Conservation (phyloP, 2,329 filamentous ascomycete species). For the Phialophora verrucosa region DNA sequence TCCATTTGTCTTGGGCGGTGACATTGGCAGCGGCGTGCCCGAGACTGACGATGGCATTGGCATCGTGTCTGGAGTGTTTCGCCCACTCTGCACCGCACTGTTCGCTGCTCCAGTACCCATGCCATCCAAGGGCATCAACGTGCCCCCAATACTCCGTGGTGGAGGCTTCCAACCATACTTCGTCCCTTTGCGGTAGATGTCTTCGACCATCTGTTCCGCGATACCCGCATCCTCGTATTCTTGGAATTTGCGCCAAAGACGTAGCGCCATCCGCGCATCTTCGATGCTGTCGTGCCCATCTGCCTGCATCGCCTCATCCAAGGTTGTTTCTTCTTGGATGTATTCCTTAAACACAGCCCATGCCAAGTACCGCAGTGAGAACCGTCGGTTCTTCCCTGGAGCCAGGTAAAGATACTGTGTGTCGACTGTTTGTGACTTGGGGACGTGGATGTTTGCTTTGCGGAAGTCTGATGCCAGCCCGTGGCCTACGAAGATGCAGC, state of each 20-base stretch:
- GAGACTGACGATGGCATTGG: conserved; percentile 1
- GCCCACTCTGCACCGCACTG: conserved; percentile 38
- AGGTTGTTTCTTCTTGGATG: conserved; percentile 82
- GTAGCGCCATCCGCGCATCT: conserved; percentile 87
- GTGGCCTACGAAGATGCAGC: conserved; percentile 92
- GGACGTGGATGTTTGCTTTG: conserved; percentile 96
- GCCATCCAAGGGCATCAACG: conserved; percentile 40
- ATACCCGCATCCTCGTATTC: conserved; percentile 88
- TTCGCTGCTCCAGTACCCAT: conserved; percentile 34
- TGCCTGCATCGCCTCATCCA: conserved; percentile 37
- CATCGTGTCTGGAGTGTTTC: conserved; percentile 41
- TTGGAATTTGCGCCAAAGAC: conserved; percentile 85
- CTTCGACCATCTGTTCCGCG: conserved; percentile 79
- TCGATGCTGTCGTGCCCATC: conserved; percentile 87
- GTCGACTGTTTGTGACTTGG: conserved; percentile 87
- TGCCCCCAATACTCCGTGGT: conserved; percentile 42
- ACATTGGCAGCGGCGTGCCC: conserved; percentile 24
- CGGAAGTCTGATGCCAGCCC: conserved; percentile 94
- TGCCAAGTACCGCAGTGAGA: conserved; percentile 88
- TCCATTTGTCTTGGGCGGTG: conserved; percentile 23
- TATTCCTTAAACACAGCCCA: conserved; percentile 91
- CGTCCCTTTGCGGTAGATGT: conserved; percentile 75
- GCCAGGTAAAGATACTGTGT: conserved; percentile 92
- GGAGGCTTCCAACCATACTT: conserved; percentile 65
- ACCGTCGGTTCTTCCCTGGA: conserved; percentile 77